Base-by-base conservation (phyloP, 2,329 filamentous ascomycete species). In the Dactylellina sp. region DNA sequence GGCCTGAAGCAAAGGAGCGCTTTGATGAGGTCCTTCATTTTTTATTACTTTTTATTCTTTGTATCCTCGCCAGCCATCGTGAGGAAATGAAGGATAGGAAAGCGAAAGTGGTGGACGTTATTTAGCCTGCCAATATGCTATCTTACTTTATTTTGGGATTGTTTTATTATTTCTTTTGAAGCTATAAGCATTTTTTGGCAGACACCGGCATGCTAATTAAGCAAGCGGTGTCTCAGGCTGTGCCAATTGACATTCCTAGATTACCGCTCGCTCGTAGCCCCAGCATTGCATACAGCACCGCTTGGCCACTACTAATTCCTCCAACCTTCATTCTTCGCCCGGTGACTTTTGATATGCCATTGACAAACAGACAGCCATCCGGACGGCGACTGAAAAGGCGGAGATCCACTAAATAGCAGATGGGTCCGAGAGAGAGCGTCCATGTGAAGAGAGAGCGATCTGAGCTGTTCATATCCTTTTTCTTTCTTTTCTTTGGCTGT, bases 281-380 rank as follows among this genome's bases (percentile, higher is more conserved):
- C 32, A 28, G 46, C n/a, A 25, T 22, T 47, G 39, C 24, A 50
- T 44, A 59, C 47, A 50, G 35, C 24, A n/a, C 42, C 25, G 37
- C 39, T 4, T 16, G n/a, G 4, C 39, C 14, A 4, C n/a, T 42
- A 32, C 42, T 18, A 24, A 12, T 47, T 62, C 37, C 47, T 70
- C 49, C 64, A 70, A 62, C 55, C 64, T 70, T 70, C 64, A 70
- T 70, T 70, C 56, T 62, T 56, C 49, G 5, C 32, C 50, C 28
- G 39, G 46, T 70, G 53, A 66, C 35, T 32, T 14, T 7, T 32
- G 32, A 46, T 12, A 22, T 7, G n/a, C 16, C 20, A 9, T 20
- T 5, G 39, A 14, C 20, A 22, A 50, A 25, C 11, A 6, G 49
- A 42, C 52, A 56, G 56, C 56, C 63, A 68, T 61, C 32, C 35